phyloP scores from a whole-genome alignment of 1,139 yeast species.

The Protomyces lactucae-debilis region DNA sequence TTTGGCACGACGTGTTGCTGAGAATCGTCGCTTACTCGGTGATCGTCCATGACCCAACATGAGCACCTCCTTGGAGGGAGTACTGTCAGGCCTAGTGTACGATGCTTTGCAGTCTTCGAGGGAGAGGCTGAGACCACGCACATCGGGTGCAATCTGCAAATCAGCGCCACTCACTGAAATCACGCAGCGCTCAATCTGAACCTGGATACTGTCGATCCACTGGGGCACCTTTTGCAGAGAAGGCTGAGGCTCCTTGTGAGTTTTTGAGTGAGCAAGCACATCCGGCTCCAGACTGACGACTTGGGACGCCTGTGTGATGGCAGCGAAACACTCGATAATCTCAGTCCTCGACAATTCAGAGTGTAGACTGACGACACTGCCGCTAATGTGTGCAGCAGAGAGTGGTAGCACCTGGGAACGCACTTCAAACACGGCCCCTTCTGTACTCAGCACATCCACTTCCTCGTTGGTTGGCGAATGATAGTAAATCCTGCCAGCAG shows the following conservation, averaged over 20 bases:
- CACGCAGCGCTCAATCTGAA: not conserved
- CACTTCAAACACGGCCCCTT: not conserved
- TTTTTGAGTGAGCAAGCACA: slow-evolving; percentile 1
- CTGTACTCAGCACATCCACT: slow-evolving; percentile 5
- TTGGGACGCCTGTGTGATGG: not conserved
- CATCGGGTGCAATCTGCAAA: slow-evolving; percentile 15
- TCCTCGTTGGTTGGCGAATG: slow-evolving; percentile 15
- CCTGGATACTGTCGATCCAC: slow-evolving; percentile 1
- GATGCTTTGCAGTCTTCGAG: slow-evolving; percentile 1
- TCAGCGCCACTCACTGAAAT: slow-evolving; percentile 10
- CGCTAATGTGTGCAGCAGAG: not conserved
- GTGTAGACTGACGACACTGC: slow-evolving; percentile 5
- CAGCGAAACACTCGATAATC: slow-evolving; percentile 13
- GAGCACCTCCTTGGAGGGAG: not conserved
- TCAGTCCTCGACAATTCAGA: slow-evolving; percentile 15
- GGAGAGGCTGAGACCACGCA: slow-evolving; percentile 13
- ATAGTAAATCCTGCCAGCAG: slow-evolving; percentile 12
- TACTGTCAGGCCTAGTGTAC: not conserved
- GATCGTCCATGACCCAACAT: not conserved
- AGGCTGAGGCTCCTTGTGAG: not conserved
- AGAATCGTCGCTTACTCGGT: not conserved
- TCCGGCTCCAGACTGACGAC: not conserved
- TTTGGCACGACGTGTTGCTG: not conserved
- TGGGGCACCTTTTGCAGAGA: not conserved
- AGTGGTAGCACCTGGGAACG: not conserved